Evolutionary conservation across 805 yeast genomes (phyloP).

Genomic region (Debaryomyces maramus): DNA sequence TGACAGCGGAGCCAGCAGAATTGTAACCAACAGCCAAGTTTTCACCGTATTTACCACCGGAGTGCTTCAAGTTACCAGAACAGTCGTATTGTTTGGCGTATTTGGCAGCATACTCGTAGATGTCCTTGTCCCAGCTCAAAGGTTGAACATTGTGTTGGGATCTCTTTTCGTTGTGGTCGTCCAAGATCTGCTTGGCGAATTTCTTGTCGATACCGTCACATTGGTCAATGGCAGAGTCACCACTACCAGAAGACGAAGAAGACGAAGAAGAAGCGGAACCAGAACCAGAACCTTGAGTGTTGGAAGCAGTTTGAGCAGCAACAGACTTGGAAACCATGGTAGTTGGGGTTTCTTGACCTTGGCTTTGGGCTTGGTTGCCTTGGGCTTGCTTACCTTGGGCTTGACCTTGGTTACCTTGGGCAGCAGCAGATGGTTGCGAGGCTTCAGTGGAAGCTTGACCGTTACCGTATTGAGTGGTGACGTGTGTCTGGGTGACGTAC

Average conservation of each 20-base stretch:
- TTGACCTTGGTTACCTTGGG: constrained; percentile 2
- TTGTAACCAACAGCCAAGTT: constrained; percentile 40
- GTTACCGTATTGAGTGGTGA: constrained; percentile 22
- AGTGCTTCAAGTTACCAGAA: constrained; percentile 37
- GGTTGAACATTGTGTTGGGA: constrained; percentile 50
- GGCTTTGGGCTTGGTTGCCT: background rate
- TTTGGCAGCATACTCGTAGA: constrained; percentile 54
- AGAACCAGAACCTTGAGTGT: constrained; percentile 5
- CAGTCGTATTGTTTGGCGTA: constrained; percentile 50
- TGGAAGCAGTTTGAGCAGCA: constrained; percentile 11
- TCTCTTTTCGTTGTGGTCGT: constrained; percentile 62
- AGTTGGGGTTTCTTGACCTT: constrained; percentile 14
- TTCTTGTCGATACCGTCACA: constrained; percentile 18
- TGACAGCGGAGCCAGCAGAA: constrained; percentile 29
- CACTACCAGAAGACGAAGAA: constrained; percentile 13
- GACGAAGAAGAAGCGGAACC: constrained; percentile 7
- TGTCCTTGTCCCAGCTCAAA: constrained; percentile 54
- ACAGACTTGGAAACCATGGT: constrained; percentile 16
- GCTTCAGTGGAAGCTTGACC: constrained; percentile 8
- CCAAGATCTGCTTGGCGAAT: constrained; percentile 49
- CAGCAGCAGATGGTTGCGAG: constrained; percentile 2
- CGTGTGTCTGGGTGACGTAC: constrained; percentile 28
- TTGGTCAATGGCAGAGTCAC: constrained; percentile 15
- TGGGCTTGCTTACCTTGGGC: constrained; percentile 5
- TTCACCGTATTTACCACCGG: constrained; percentile 43